Evolutionary conservation across 352 stramenopile species (phyloP).

Genomic region (Globisporangium paddicum): DNA sequence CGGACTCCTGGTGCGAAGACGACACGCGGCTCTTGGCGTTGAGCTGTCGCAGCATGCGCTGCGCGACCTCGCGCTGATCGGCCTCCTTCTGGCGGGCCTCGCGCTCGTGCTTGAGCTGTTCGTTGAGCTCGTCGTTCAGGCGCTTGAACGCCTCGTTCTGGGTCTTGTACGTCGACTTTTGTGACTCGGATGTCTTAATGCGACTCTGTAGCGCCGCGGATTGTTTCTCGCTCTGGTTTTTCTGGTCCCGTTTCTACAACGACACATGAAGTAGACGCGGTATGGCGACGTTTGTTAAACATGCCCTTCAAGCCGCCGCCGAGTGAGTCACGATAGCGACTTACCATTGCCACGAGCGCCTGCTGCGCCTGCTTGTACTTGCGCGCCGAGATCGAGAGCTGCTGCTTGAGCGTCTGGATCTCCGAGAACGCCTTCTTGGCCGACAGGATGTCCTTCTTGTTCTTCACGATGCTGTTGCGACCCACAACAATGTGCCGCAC

Average conservation of each 20-base stretch:
- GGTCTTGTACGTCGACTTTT: conserved; percentile 50
- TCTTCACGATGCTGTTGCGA: conserved; percentile 77
- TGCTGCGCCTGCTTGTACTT: conserved; percentile 89
- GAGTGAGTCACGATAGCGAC: conserved; percentile 27
- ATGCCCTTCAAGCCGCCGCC: conserved; percentile 1
- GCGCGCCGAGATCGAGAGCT: conserved; percentile 84
- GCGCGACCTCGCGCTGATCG: conserved; percentile 64
- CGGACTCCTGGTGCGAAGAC: conserved; percentile 55
- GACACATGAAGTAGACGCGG: conserved; percentile 27
- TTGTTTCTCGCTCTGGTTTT: conserved; percentile 89
- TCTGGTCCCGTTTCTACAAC: conserved; percentile 88
- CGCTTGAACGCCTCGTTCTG: conserved; percentile 67
- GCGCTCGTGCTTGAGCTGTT: conserved; percentile 67
- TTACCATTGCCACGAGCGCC: conserved; percentile 87
- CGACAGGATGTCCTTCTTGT: conserved; percentile 84
- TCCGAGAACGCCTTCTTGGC: conserved; percentile 93
- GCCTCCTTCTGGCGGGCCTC: conserved; percentile 59
- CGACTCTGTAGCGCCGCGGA: conserved; percentile 68
- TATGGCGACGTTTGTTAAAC: conserved; percentile 15
- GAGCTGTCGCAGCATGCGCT: conserved; percentile 58
- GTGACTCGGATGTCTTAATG: conserved; percentile 74
- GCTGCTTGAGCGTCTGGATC: conserved; percentile 92
- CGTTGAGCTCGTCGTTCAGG: conserved; percentile 60
- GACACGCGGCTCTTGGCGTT: conserved; percentile 64
- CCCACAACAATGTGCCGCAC: conserved; percentile 78